These are phyloP conservation scores for Rhynchospora tenuis DNA, from an alignment of 176 grass and related monocot species.

Conservation along the genomic window DNA sequence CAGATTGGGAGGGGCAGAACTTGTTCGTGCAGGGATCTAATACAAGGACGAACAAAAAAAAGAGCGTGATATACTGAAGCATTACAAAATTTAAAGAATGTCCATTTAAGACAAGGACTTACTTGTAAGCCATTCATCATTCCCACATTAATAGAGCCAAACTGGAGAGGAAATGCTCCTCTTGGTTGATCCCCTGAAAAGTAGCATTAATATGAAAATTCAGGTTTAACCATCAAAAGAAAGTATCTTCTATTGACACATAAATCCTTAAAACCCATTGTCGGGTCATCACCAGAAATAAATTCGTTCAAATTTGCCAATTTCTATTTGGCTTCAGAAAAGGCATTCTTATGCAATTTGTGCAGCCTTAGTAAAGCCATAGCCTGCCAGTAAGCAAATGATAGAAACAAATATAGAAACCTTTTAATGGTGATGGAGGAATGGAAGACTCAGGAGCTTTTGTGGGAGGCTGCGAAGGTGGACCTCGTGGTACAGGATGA, in stretches of 20 bases:
- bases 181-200: slow-evolving; percentile 56
- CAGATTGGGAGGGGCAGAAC: slow-evolving; percentile 94
- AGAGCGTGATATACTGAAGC: background rate
- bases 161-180: slow-evolving; percentile 57
- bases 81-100: background rate
- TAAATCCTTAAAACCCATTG: background rate
- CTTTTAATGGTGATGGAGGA: slow-evolving; percentile 37
- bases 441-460: slow-evolving; percentile 26
- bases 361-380: background rate
- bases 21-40: slow-evolving; percentile 95
- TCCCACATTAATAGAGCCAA: slow-evolving; percentile 70
- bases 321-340: background rate
- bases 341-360: background rate
- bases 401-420: slow-evolving; percentile 3
- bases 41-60: slow-evolving; percentile 3
- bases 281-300: background rate
- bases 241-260: background rate
- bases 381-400: background rate
- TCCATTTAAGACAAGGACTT: slow-evolving; percentile 29
- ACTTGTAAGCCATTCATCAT: slow-evolving; percentile 64
- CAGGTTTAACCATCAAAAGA: background rate
- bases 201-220: slow-evolving; percentile 15
- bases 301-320: background rate
- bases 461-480: slow-evolving; percentile 19
- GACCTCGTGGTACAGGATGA: slow-evolving; percentile 42